Percentiles rank a stretch among this genome's conserved stretches.
phyloP scores from a whole-genome alignment of 495 filamentous ascomycete species.

The Podospora fimiseda region DNA sequence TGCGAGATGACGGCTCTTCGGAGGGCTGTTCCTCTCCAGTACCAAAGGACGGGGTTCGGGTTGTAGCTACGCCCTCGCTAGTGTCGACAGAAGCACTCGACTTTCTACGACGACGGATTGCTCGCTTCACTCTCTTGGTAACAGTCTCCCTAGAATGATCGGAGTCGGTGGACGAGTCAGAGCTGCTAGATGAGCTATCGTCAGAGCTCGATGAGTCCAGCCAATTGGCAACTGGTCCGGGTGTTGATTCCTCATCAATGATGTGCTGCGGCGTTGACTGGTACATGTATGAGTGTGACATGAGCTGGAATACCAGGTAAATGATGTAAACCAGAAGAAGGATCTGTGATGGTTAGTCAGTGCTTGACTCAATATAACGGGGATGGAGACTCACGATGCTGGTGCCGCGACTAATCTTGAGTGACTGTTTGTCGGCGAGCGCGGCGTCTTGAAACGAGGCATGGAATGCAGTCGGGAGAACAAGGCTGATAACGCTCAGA shows the following conservation, averaged over 20 bases:
- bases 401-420: slow-evolving; percentile 79
- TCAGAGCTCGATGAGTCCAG: slow-evolving; percentile 63
- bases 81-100: slow-evolving; percentile 64
- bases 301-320: slow-evolving; percentile 84
- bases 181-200: slow-evolving; percentile 51
- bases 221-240: slow-evolving; percentile 70
- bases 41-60: slow-evolving; percentile 33
- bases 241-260: slow-evolving; percentile 80
- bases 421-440: slow-evolving; percentile 57
- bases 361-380: slow-evolving; percentile 16
- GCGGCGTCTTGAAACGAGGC: slow-evolving; percentile 59
- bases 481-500: slow-evolving; percentile 74
- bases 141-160: slow-evolving; percentile 63
- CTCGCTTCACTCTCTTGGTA: slow-evolving; percentile 64
- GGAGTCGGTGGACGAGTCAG: slow-evolving; percentile 53
- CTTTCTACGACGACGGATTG: slow-evolving; percentile 65
- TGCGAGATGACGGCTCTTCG: slow-evolving; percentile 29
- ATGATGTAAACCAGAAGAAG: slow-evolving; percentile 73
- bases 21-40: slow-evolving; percentile 26
- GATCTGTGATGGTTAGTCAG: slow-evolving; percentile 29
- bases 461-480: slow-evolving; percentile 68
- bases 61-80: slow-evolving; percentile 22
- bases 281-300: slow-evolving; percentile 86
- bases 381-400: slow-evolving; percentile 46
- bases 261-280: slow-evolving; percentile 79